Base-by-base conservation (phyloP, 2,329 filamentous ascomycete species). In the Pleomassaria siparia region DNA sequence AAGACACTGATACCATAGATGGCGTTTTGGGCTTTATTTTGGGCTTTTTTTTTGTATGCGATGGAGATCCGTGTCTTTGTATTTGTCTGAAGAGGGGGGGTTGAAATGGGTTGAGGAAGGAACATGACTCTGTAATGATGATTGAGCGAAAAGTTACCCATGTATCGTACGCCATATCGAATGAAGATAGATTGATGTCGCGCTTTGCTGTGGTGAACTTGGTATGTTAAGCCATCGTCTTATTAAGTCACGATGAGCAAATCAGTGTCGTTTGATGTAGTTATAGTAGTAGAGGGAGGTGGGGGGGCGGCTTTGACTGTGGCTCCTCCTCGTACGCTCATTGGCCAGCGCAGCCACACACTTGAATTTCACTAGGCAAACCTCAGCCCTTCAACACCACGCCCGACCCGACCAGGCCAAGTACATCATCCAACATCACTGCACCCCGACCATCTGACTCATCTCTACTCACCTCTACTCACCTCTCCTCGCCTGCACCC, bases 1-100 rank as follows among this genome's bases (percentile, higher is more conserved):
- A 30, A 15, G 33, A 43, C 39, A 41, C 44, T 29, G 41, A 43
- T 42, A 47, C 29, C 37, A 46, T 46, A 41, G 44, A 46, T 39
- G 43, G 43, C 33, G 26, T 39, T 39, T 46, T 10, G 28, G 33
- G 33, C 32, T 4, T 21, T 4, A 7, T 28, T 4, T 43, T 43
- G 4, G 32, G n/a, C n/a, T n/a, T n/a, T 30, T 9, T n/a, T 18
- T 8, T 20, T 35, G 32, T 35, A 35, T 35, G 32, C 32, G 32
- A 30, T 18, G 6, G n/a, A 24, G 35, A 20, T 37, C 6, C n/a
- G 24, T 22, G 11, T 7, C 7, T 13, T 13, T 21, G n/a, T 6
- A 16, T 6, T 21, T 8, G 22, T 16, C 2, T 40, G 29, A n/a
- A 11, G 29, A 40, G 9, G n/a, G 8, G 33, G 16, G 21, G 11